Base-by-base conservation (phyloP, 108 stramenopile genomes). In the Discostella stelligeroides region DNA sequence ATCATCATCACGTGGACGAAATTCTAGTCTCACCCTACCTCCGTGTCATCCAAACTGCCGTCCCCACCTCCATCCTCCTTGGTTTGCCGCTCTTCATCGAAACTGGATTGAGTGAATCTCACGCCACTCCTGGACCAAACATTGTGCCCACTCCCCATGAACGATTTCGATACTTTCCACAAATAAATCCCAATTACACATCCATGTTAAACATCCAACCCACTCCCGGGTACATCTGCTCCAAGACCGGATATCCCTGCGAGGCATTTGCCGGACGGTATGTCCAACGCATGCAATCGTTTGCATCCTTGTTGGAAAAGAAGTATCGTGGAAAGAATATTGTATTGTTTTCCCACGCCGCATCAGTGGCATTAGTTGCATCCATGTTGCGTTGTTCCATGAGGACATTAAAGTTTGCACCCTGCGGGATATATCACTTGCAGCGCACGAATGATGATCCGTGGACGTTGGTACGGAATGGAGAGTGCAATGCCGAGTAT, bases 1-100 rank as follows among this genome's bases (percentile, higher is more conserved):
- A 28, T 10, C 37, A 23, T 9, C 30, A n/a, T 45, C 43, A 45
- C 45, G 53, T 73, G 27, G 58, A 68, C 20, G 54, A 61, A 37
- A 70, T 80, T 17, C 48, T 80, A 13, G 73, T 75, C 11, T 80
- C 79, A 24, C 79, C 79, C n/a, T 80, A 80, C 34, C 48, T 80
- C 17, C 60, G 79, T 0, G 73, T 60, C 12, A 73, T 78, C 45
- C 77, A 78, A 68, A 78, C 77, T 8, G 77, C 77, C 41, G 30
- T 28, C 27, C 77, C 77, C 25, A 73, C 72, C 18, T 56, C 77
- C 39, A 57, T 53, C 20, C 21, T 57, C 28, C 34, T 78, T 9
- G 27, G 40, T n/a, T 14, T 78, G n/a, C 77, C 72, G 0, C n/a
- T 78, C 20, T 58, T 17, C 30, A 73, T 78, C 38, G 77, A 78